Evolutionary conservation across 371 early-diverging fungal species (phyloP).

Genomic region (Choanephora cucurbitarum): DNA sequence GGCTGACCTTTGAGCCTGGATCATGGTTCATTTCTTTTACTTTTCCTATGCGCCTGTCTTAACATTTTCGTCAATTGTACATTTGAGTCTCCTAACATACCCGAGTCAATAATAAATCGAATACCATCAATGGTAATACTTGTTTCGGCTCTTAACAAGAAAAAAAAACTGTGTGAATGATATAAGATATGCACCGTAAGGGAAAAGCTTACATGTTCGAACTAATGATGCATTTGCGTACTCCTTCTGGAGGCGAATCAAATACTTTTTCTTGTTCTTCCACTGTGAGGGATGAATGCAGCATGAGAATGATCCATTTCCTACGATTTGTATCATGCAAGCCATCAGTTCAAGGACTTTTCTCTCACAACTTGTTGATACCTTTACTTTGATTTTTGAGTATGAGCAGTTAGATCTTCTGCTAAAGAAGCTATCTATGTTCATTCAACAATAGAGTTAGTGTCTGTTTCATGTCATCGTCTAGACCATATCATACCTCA

Average conservation of each 20-base stretch:
- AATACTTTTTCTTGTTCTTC: conserved; percentile 61
- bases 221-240: conserved; percentile 61
- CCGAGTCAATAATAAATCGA: conserved; percentile 96
- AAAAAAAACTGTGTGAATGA: neutral
- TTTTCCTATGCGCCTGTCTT: conserved; percentile 37
- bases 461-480: too few species aligned
- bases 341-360: too few species aligned
- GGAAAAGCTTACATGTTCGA: conserved; percentile 58
- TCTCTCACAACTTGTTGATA: too few species aligned
- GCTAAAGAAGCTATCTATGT: conserved; percentile 53
- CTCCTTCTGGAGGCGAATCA: conserved; percentile 49
- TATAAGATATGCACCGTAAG: neutral
- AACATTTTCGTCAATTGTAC: neutral
- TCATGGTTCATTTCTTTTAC: conserved; percentile 70
- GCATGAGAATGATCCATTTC: conserved; percentile 61
- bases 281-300: conserved; percentile 54
- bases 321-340: too few species aligned
- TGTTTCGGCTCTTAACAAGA: conserved; percentile 97
- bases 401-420: conserved; percentile 44
- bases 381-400: conserved; percentile 36
- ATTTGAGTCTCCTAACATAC: conserved; percentile 45
- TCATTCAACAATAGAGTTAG: too few species aligned
- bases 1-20: conserved; percentile 55
- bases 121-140: conserved; percentile 98
- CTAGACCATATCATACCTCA: too few species aligned